A percentile compares a stretch with the other conserved stretches of the same genome.
Evolutionary conservation across 495 filamentous ascomycete genomes (phyloP).

Genomic region (Penicillium odoratum): DNA sequence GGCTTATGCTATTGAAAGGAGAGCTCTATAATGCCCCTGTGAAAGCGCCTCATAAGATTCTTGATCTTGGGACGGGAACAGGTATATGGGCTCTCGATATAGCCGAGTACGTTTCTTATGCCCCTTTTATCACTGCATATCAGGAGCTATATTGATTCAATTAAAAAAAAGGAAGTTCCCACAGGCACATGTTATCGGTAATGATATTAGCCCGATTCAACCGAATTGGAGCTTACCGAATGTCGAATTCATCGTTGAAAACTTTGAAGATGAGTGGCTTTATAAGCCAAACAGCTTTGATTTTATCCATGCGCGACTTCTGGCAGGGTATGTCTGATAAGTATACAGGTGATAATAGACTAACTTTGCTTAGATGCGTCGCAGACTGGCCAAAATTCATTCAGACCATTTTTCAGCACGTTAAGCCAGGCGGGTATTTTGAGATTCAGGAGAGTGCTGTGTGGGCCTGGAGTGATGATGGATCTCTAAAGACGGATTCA

Average conservation of each 20-base stretch:
- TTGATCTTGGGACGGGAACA: slow-evolving; percentile 67
- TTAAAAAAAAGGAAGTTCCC: slow-evolving; percentile 17
- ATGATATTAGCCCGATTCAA: slow-evolving; percentile 55
- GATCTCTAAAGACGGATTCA: slow-evolving; percentile 47
- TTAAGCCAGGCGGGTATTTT: slow-evolving; percentile 66
- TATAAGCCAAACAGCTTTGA: slow-evolving; percentile 25
- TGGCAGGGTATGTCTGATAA: slow-evolving; percentile 19
- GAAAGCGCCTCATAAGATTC: slow-evolving; percentile 47
- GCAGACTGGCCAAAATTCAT: slow-evolving; percentile 25
- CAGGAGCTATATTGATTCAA: not conserved
- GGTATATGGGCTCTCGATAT: slow-evolving; percentile 66
- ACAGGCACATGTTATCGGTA: slow-evolving; percentile 32
- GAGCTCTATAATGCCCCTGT: slow-evolving; percentile 56
- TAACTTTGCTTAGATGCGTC: slow-evolving; percentile 15
- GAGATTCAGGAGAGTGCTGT: slow-evolving; percentile 59
- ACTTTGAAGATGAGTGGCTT: slow-evolving; percentile 35
- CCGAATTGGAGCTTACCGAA: slow-evolving; percentile 39
- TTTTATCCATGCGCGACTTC: slow-evolving; percentile 24
- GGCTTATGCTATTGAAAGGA: slow-evolving; percentile 41
- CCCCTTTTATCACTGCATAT: not conserved
- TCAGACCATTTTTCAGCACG: slow-evolving; percentile 28
- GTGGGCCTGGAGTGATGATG: slow-evolving; percentile 50
- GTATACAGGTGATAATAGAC: not conserved
- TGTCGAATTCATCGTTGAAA: slow-evolving; percentile 33
- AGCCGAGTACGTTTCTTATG: slow-evolving; percentile 37